Evolutionary conservation across 2,329 filamentous ascomycete species (phyloP).

Genomic region (Talaromyces atroroseus): DNA sequence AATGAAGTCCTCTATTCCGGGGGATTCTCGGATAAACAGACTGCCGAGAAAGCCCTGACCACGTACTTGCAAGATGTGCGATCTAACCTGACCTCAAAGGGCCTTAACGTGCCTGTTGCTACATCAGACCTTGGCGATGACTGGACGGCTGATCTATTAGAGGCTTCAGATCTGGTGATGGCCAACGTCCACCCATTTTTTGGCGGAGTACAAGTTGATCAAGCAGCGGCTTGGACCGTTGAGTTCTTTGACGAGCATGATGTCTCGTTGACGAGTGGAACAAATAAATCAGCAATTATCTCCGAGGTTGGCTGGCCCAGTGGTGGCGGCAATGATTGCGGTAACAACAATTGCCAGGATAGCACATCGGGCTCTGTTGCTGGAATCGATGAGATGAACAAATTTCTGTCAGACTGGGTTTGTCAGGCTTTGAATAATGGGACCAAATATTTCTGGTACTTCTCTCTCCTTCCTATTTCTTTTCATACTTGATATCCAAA

Average conservation of each 20-base stretch:
- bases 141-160: slow-evolving; percentile 67
- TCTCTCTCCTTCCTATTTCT: slow-evolving; percentile 12
- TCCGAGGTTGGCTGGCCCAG: slow-evolving; percentile 90
- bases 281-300: slow-evolving; percentile 68
- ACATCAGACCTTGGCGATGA: slow-evolving; percentile 86
- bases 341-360: slow-evolving; percentile 53
- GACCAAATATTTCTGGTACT: slow-evolving; percentile 88
- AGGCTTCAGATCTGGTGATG: slow-evolving; percentile 81
- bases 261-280: slow-evolving; percentile 56
- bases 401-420: slow-evolving; percentile 80
- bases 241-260: slow-evolving; percentile 73
- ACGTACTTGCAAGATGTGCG: slow-evolving; percentile 63
- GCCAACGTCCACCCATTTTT: slow-evolving; percentile 97
- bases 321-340: slow-evolving; percentile 73
- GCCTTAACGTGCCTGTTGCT: slow-evolving; percentile 68
- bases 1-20: slow-evolving; percentile 59
- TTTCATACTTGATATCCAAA: neutral
- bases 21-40: slow-evolving; percentile 46
- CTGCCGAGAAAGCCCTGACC: slow-evolving; percentile 60
- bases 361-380: slow-evolving; percentile 63
- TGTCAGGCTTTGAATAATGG: slow-evolving; percentile 73
- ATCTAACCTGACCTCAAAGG: slow-evolving; percentile 62
- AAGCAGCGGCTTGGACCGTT: slow-evolving; percentile 75
- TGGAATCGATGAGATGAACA: slow-evolving; percentile 73
- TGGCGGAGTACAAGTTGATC: slow-evolving; percentile 63